Evolutionary conservation across 1,139 yeast genomes (phyloP).

Genomic region (Diutina ranongensis): DNA sequence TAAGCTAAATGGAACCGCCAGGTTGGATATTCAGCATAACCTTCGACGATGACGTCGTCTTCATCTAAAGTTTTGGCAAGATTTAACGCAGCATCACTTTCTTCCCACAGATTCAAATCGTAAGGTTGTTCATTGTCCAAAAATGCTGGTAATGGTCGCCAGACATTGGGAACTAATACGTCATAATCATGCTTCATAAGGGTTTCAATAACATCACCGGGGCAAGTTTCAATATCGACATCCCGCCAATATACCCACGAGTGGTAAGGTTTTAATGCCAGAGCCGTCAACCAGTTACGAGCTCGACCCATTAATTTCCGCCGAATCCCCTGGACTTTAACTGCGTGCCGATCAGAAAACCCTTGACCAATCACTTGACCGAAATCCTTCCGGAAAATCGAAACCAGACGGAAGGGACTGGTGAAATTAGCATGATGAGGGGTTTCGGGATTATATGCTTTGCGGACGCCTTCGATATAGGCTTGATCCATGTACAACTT

Average conservation of each 20-base stretch:
- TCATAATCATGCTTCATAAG: slow-evolving; percentile 67
- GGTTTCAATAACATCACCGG: slow-evolving; percentile 68
- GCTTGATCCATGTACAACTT: slow-evolving; percentile 58
- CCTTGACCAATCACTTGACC: slow-evolving; percentile 84
- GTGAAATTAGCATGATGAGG: slow-evolving; percentile 44
- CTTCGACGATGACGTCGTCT: slow-evolving; percentile 85
- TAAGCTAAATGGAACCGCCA: slow-evolving; percentile 81
- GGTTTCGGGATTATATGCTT: slow-evolving; percentile 51
- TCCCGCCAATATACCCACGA: slow-evolving; percentile 96
- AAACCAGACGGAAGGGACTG: slow-evolving; percentile 66
- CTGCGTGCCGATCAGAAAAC: slow-evolving; percentile 80
- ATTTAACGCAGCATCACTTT: slow-evolving; percentile 58
- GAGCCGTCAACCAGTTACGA: slow-evolving; percentile 73
- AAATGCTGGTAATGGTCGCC: slow-evolving; percentile 78
- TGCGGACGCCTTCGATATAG: slow-evolving; percentile 44
- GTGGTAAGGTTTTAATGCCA: slow-evolving; percentile 73
- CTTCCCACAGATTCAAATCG: slow-evolving; percentile 84
- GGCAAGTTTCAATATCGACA: slow-evolving; percentile 77
- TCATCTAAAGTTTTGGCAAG: slow-evolving; percentile 58
- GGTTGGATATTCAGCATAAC: slow-evolving; percentile 82
- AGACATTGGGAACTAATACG: slow-evolving; percentile 80
- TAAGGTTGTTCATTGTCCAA: slow-evolving; percentile 64
- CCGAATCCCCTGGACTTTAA: slow-evolving; percentile 80
- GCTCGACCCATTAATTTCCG: slow-evolving; percentile 86
- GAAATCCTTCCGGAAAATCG: slow-evolving; percentile 72